Percentiles rank a stretch among this genome's conserved stretches.
Conservation (phyloP, 2,329 filamentous ascomycete genomes). For the Penicillium sp. region DNA sequence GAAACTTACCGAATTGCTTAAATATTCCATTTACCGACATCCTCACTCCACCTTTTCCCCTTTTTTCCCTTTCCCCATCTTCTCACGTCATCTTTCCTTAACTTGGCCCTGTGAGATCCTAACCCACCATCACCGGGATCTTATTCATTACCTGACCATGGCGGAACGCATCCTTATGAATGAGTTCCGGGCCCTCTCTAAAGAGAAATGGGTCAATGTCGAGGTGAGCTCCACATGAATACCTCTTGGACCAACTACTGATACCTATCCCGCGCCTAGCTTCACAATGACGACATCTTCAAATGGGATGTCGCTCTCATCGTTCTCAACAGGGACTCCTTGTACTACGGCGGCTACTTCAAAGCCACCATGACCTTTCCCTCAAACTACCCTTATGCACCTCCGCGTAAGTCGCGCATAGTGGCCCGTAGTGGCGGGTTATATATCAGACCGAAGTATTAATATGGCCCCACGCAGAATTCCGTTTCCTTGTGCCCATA, state of each 20-base stretch:
- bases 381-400: constrained; percentile 80
- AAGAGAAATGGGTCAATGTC: constrained; percentile 92
- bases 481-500: constrained; percentile 74
- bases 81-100: background rate
- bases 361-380: constrained; percentile 85
- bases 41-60: background rate
- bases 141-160: constrained; percentile 27
- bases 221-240: constrained; percentile 53
- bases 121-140: background rate
- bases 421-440: background rate
- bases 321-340: constrained; percentile 85
- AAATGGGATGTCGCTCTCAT: constrained; percentile 84
- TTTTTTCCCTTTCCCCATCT: background rate
- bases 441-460: background rate
- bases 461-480: constrained; percentile 47
- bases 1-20: background rate
- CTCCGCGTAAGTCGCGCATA: constrained; percentile 53
- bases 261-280: constrained; percentile 42
- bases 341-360: constrained; percentile 90
- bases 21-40: background rate
- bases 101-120: background rate
- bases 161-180: constrained; percentile 82
- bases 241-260: background rate
- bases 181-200: constrained; percentile 73
- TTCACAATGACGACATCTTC: constrained; percentile 77